Base-by-base conservation (phyloP, 2,329 filamentous ascomycete genomes). In the Thielaviopsis cerberus region DNA sequence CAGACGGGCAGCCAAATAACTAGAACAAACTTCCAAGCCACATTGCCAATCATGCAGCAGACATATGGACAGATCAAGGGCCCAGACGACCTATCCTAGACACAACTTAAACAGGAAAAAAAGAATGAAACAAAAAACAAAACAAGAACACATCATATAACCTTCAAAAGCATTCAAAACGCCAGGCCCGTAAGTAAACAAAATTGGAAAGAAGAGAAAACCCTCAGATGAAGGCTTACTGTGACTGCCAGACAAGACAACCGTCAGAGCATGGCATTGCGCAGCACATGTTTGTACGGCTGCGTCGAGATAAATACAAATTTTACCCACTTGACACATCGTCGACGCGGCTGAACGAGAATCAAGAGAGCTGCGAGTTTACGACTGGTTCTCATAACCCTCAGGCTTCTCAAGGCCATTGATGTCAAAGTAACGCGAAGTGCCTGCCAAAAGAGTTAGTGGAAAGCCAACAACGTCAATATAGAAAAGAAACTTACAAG, bases 331-430 rank as follows among this genome's bases (percentile, higher is more conserved):
- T 22, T 48, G n/a, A 48, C 22, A 48, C n/a, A 48, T 48, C n/a
- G 41, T 48, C n/a, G 41, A 22, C 41, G 41, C 17, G 41, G n/a
- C n/a, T 10, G 3, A 52, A 26, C 4, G 5, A 23, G 2, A 27
- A 13, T 52, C 51, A 11, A 51, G 48, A 41, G 15, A 17, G 48
- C 15, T 11, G 23, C 51, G 24, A 27, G 51, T 34, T 64, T 76
- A 73, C 64, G 76, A 72, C 72, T 90, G 78, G 64, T 81, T 79
- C 68, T 94, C 83, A 72, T 86, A 95, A 62, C 91, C 92, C 64
- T 83, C 80, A 15, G 92, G 92, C 74, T 92, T 94, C 62, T 83
- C 72, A 69, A 91, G 72, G 58, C 82, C 79, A 70, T 90, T 94
- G 65, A 89, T 70, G 52, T 96, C 86, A 68, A 86, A 97, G 75